phyloP scores from a whole-genome alignment of 306 rosid genomes.

The Fragaria ananassa region DNA sequence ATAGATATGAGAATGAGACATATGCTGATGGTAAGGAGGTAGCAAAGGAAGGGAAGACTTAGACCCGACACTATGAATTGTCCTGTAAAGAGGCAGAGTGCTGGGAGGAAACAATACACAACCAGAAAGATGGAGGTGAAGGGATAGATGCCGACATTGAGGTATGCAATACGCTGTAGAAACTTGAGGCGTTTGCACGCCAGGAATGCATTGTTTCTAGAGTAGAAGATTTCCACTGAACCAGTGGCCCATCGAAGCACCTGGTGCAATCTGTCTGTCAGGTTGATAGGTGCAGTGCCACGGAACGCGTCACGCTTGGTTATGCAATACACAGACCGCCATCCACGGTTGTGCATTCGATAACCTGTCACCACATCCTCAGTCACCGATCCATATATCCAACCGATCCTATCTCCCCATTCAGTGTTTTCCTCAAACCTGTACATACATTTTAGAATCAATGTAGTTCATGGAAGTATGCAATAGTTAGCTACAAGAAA shows the following conservation, averaged over 20 bases:
- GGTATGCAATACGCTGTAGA: constrained; percentile 69
- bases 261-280: constrained; percentile 79
- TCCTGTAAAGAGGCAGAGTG: constrained; percentile 64
- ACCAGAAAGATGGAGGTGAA: constrained; percentile 74
- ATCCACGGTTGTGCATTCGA: constrained; percentile 92
- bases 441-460: neutral
- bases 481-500: neutral
- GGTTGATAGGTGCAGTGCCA: constrained; percentile 80
- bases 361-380: constrained; percentile 88
- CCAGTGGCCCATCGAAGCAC: constrained; percentile 91
- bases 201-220: constrained; percentile 68
- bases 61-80: constrained; percentile 69
- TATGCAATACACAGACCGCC: constrained; percentile 80
- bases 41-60: constrained; percentile 43
- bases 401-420: constrained; percentile 83
- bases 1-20: constrained; percentile 64
- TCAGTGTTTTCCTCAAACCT: constrained; percentile 88
- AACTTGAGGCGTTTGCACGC: constrained; percentile 77
- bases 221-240: constrained; percentile 82
- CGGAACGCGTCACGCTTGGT: constrained; percentile 83
- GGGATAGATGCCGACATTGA: constrained; percentile 74
- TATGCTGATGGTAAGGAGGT: constrained; percentile 47
- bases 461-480: neutral
- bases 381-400: constrained; percentile 36
- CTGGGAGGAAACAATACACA: constrained; percentile 69